Evolutionary conservation across 106 monocot genomes (phyloP).

Genomic region (Acorus gramineus): DNA sequence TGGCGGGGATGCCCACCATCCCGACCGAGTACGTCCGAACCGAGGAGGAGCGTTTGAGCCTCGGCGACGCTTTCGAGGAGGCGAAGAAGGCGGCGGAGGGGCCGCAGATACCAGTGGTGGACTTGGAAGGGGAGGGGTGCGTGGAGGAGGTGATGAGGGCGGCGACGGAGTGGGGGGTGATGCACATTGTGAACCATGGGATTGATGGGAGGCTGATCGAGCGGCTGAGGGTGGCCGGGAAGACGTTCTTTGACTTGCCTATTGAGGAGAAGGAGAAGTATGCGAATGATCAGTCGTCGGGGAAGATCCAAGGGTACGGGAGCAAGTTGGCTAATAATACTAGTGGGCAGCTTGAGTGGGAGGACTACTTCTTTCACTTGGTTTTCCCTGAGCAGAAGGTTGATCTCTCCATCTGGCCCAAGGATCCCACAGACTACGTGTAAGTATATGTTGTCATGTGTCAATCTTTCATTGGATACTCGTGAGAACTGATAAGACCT

Average conservation of each 20-base stretch:
- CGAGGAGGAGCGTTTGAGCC: conserved; percentile 37
- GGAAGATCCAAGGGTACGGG: conserved; percentile 71
- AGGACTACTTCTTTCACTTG: conserved; percentile 93
- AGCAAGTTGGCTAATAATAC: conserved; percentile 80
- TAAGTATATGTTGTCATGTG: conserved; percentile 2
- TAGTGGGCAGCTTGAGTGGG: conserved; percentile 67
- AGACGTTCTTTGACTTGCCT: conserved; percentile 62
- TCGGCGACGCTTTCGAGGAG: conserved; percentile 52
- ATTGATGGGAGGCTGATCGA: conserved; percentile 39
- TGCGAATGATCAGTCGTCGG: conserved; percentile 60
- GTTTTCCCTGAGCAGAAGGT: conserved; percentile 50
- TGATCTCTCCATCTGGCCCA: conserved; percentile 63
- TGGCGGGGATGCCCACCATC: conserved; percentile 32
- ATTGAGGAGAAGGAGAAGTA: conserved; percentile 75
- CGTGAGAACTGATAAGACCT: too few species aligned
- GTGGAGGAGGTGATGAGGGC: conserved; percentile 43
- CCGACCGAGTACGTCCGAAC: conserved; percentile 70
- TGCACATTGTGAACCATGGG: conserved; percentile 74
- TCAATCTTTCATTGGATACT: too few species aligned
- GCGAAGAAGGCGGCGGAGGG: conserved; percentile 16
- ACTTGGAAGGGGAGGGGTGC: conserved; percentile 31
- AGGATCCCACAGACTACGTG: conserved; percentile 43
- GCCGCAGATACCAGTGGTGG: conserved; percentile 46
- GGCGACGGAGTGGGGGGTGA: conserved; percentile 76
- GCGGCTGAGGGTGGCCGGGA: conserved; percentile 33